Evolutionary conservation across 2,329 filamentous ascomycete species (phyloP), one percentile per base, ranked within the genome.

Genomic region (Aspergillus quadricinctus): DNA sequence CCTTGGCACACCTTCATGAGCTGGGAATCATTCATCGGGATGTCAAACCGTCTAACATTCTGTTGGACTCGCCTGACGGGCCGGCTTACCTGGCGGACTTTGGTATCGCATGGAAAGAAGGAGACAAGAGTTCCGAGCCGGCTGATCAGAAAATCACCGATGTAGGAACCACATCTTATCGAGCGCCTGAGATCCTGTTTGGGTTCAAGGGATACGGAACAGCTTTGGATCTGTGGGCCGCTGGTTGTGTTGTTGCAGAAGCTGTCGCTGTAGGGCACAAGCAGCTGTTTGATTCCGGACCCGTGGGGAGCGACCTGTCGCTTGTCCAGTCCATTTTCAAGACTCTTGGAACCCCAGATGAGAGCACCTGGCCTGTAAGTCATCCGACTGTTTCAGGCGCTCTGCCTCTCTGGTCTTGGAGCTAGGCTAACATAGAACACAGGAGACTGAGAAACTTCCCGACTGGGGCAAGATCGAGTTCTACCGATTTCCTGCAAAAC

Each of bases 321-420:
- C 79, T 99, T 51, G 93, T 99, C 55, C 81, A 92, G 53, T 96
- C 91, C 67, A 93, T 97, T 37, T 97, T 99, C 76, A 87, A 89
- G 74, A 95, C 88, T 0, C 74, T 99, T 6, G 95, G 95, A 1
- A 97, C 92, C 1, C 94, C 94, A 0, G 88, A 88, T 48, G 74
- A 80, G n/a, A 78, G 87, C 52, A 85, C 79, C 0, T 99, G 94
- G 94, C 94, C 94, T 2, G 90, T 85, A 72, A 64, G 81, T 52
- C 21, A 29, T 7, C 3, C 60, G 10, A 23, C 9, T n/a, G 17
- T 9, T 14, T 37, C 14, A 17, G 31, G 25, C 11, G 23, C 3
- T 1, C 40, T 46, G n/a, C 7, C 29, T n/a, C 21, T 27, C 29
- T 54, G 27, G 27, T 8, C 21, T 8, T 53, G 21, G n/a, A 43